Percentiles rank a stretch among this genome's conserved stretches.
Evolutionary conservation across 306 rosid genomes (phyloP).

Genomic region (Pterocarpus santalinus): DNA sequence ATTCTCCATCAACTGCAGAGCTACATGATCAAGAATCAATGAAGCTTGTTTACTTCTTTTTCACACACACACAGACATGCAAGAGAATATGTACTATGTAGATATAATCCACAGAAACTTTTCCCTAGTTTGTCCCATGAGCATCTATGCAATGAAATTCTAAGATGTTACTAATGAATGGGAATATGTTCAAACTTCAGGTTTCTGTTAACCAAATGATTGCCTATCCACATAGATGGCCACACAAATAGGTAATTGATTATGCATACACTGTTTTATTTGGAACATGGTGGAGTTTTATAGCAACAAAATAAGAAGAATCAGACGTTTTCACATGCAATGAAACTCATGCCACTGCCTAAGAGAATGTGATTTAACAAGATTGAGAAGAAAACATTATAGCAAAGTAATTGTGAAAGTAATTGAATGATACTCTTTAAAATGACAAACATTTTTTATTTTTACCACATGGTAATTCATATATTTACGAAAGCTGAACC

Average conservation of each 20-base stretch:
- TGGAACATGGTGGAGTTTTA: not conserved
- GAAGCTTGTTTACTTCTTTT: constrained; percentile 32
- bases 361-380: constrained; percentile 26
- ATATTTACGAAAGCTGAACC: constrained; percentile 18
- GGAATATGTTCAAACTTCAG: not conserved
- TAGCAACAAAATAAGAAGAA: constrained; percentile 17
- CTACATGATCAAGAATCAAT: constrained; percentile 60
- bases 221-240: not conserved
- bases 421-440: constrained; percentile 16
- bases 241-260: constrained; percentile 14
- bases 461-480: constrained; percentile 20
- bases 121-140: not conserved
- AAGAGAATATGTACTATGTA: not conserved
- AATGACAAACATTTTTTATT: not conserved
- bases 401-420: not conserved
- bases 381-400: not conserved
- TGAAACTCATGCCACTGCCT: not conserved
- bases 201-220: constrained; percentile 15
- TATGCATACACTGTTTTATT: constrained; percentile 6
- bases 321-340: constrained; percentile 24
- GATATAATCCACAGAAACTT: not conserved
- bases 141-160: not conserved
- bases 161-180: not conserved
- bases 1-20: constrained; percentile 84
- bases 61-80: not conserved